These are phyloP conservation scores for Achlya hypogyna DNA, from an alignment of 352 stramenopile genomes.

Conservation along the genomic window DNA sequence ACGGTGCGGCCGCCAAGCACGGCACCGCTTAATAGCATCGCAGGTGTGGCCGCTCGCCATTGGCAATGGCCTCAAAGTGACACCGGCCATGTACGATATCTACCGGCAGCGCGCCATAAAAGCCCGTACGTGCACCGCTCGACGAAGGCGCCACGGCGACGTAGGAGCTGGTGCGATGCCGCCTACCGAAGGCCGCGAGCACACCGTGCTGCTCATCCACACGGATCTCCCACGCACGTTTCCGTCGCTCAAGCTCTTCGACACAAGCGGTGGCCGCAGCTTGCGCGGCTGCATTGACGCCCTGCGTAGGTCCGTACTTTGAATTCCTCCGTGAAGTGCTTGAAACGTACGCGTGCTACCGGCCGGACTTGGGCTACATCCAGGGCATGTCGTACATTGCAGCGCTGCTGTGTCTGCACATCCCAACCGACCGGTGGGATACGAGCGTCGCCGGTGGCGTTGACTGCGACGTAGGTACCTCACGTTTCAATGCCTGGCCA, in stretches of 20 bases:
- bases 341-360: constrained; percentile 80
- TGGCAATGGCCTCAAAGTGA: constrained; percentile 79
- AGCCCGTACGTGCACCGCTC: constrained; percentile 7
- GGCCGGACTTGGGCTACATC: constrained; percentile 82
- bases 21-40: background rate
- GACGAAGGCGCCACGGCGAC: background rate
- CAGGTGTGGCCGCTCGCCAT: constrained; percentile 79
- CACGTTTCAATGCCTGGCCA: constrained; percentile 78
- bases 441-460: background rate
- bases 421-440: constrained; percentile 62
- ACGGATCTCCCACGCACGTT: constrained; percentile 82
- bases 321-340: constrained; percentile 70
- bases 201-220: constrained; percentile 76
- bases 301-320: constrained; percentile 40
- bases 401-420: constrained; percentile 76
- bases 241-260: constrained; percentile 68
- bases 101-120: constrained; percentile 46
- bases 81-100: constrained; percentile 79
- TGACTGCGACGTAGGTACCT: constrained; percentile 23
- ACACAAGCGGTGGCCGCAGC: constrained; percentile 34
- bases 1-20: background rate
- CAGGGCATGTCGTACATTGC: constrained; percentile 86
- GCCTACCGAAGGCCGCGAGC: constrained; percentile 45
- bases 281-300: background rate
- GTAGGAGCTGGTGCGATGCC: constrained; percentile 12